A percentile compares a stretch with the other conserved stretches of the same genome.
Conservation (phyloP, 1,284 basidiomycete genomes). For the Takashimella koratensis region DNA sequence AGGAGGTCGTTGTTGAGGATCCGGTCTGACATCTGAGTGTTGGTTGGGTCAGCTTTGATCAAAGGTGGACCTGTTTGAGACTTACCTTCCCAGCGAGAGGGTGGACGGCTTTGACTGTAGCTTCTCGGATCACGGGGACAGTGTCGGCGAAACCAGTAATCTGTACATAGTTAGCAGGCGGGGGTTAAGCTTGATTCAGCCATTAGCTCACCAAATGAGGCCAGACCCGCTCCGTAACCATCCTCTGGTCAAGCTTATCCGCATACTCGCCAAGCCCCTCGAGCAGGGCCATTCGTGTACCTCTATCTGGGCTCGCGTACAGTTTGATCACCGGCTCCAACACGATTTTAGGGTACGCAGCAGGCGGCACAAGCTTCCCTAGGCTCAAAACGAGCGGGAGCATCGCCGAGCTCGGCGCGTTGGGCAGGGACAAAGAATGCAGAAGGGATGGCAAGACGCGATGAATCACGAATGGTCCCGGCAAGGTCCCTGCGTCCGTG, state of each 20-base stretch:
- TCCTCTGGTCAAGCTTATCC: conserved; percentile 80
- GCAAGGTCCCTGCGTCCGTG: conserved; percentile 62
- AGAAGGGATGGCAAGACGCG: conserved; percentile 83
- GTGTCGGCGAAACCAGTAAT: conserved; percentile 96
- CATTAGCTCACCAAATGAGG: conserved; percentile 69
- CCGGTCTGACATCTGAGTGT: conserved; percentile 71
- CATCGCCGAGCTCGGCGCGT: conserved; percentile 71
- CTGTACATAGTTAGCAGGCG: conserved; percentile 7
- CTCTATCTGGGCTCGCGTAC: conserved; percentile 82
- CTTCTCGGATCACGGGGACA: conserved; percentile 87
- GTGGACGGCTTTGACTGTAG: conserved; percentile 84
- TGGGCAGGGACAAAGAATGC: conserved; percentile 77
- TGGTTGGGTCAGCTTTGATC: not conserved
- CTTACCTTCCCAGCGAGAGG: conserved; percentile 77
- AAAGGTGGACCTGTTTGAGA: not conserved
- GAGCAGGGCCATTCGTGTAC: conserved; percentile 87
- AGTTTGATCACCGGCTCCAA: conserved; percentile 76
- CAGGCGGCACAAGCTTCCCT: conserved; percentile 65
- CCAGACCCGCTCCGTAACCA: conserved; percentile 84
- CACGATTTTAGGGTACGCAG: conserved; percentile 68
- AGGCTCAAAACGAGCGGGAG: conserved; percentile 78
- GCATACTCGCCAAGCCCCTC: conserved; percentile 80
- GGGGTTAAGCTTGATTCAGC: conserved; percentile 3
- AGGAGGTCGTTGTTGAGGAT: conserved; percentile 96
- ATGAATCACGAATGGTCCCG: conserved; percentile 79